Percentiles rank a stretch among this genome's conserved stretches.
Evolutionary conservation across 345 rosid genomes (phyloP).

Genomic region (Triadica sebifera): DNA sequence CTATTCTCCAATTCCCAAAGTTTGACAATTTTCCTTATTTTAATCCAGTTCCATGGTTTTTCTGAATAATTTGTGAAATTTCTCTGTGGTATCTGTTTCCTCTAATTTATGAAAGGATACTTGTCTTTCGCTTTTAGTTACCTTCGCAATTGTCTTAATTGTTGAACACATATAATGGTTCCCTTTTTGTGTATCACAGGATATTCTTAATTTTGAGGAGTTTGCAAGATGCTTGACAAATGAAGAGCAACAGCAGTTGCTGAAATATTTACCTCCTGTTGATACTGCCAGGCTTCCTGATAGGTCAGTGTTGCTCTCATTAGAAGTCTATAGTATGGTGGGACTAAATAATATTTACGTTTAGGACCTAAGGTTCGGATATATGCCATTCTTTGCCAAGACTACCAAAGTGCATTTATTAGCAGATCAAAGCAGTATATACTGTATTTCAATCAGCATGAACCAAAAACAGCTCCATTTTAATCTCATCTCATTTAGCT

Average conservation of each 20-base stretch:
- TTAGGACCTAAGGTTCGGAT: background rate
- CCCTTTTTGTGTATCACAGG: conserved; percentile 44
- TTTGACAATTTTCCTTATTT: background rate
- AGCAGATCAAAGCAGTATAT: background rate
- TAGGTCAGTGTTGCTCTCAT: conserved; percentile 41
- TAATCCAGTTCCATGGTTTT: too few species aligned
- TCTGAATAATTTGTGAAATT: background rate
- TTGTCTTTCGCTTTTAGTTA: background rate
- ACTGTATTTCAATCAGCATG: too few species aligned
- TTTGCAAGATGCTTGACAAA: conserved; percentile 58
- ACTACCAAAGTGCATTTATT: background rate
- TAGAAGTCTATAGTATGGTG: background rate
- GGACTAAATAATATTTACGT: background rate
- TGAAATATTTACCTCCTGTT: conserved; percentile 61
- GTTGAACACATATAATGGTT: conserved; percentile 3
- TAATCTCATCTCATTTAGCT: background rate
- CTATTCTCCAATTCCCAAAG: background rate
- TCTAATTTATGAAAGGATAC: background rate
- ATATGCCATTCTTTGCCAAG: background rate
- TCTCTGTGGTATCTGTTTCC: background rate
- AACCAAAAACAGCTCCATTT: background rate
- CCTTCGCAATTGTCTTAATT: background rate
- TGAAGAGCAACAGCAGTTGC: conserved; percentile 78
- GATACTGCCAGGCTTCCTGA: conserved; percentile 59
- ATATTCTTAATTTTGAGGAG: conserved; percentile 74